Evolutionary conservation across 345 rosid genomes (phyloP), one percentile per base, ranked within the genome.

Genomic region (Reutealis trisperma): DNA sequence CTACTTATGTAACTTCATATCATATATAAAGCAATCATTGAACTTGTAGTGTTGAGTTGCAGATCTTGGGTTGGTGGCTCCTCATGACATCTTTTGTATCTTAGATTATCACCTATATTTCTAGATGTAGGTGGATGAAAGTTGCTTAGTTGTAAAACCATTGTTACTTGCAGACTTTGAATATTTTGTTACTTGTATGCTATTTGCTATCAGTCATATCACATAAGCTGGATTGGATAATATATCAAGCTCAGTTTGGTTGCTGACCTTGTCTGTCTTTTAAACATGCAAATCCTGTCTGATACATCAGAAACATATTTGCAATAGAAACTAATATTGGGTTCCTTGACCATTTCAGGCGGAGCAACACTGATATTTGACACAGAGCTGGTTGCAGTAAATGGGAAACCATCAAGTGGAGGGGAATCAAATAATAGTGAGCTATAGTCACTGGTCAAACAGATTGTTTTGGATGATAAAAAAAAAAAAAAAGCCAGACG

Each of bases 311-410:
- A 59, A 68, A n/a, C 21, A 9, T 19, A 21, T 24, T 47, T 27
- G 37, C 8, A 37, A 67, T 51, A 45, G 41, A 76, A 63, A 64
- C 41, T 72, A 55, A 72, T 25, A 41, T 37, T 24, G 41, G 45
- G 70, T 76, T 76, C 65, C 77, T 34, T 73, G 79, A 61, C 61
- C 78, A 58, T 66, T 74, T 77, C 89, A 95, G 98, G 98, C 75
- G 98, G 97, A 67, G 97, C 97, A 6, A 93, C 99, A 21, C 85
- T 95, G 21, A 80, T 94, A 77, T 94, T 94, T 63, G 97, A 93
- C 79, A 90, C 98, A 0, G 96, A 93, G 91, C 93, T 95, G 73
- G 93, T 95, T 47, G 86, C 94, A 2, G 96, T 95, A 77, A 95
- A 91, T 66, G 98, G 92, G 41, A 86, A 88, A 82, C 24, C 92